Evolutionary conservation across 2,329 filamentous ascomycete species (phyloP).

Genomic region (Lachnellula subtilissima): DNA sequence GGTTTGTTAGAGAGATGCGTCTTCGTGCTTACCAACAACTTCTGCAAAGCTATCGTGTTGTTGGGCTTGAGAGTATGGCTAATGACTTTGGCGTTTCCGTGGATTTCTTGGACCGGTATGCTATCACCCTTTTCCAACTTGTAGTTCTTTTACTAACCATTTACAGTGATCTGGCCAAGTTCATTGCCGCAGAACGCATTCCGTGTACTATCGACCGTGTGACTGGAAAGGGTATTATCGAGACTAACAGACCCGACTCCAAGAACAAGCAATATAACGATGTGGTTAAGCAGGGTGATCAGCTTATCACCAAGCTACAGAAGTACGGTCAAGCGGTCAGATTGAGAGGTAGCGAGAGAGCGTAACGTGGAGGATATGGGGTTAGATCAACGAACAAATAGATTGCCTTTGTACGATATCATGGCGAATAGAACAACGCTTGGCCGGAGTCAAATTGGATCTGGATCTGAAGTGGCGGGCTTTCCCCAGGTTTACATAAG

Average conservation of each 20-base stretch:
- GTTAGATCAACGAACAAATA: constrained; percentile 7
- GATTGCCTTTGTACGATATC: constrained; percentile 23
- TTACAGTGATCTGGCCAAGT: constrained; percentile 82
- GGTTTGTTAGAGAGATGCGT: constrained; percentile 98
- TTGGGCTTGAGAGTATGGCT: constrained; percentile 96
- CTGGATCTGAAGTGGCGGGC: too few relatives aligned
- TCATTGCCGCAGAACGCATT: constrained; percentile 91
- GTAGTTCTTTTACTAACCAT: constrained; percentile 10
- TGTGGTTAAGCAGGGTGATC: constrained; percentile 94
- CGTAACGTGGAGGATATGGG: constrained; percentile 42
- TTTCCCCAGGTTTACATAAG: too few relatives aligned
- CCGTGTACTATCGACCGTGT: constrained; percentile 97
- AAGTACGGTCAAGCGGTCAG: constrained; percentile 98
- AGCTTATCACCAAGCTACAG: constrained; percentile 97
- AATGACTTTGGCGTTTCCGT: constrained; percentile 95
- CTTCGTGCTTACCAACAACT: constrained; percentile 94
- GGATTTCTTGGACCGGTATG: constrained; percentile 90
- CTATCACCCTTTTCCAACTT: constrained; percentile 12
- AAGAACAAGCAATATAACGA: constrained; percentile 99
- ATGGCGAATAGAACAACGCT: constrained; percentile 14
- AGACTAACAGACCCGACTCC: constrained; percentile 95
- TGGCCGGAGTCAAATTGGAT: background rate
- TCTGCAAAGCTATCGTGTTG: constrained; percentile 93
- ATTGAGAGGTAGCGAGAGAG: constrained; percentile 88
- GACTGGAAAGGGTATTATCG: constrained; percentile 91